Evolutionary conservation across 2,329 filamentous ascomycete species (phyloP), one percentile per base, ranked within the genome.

Genomic region (Ascochyta koolunga): DNA sequence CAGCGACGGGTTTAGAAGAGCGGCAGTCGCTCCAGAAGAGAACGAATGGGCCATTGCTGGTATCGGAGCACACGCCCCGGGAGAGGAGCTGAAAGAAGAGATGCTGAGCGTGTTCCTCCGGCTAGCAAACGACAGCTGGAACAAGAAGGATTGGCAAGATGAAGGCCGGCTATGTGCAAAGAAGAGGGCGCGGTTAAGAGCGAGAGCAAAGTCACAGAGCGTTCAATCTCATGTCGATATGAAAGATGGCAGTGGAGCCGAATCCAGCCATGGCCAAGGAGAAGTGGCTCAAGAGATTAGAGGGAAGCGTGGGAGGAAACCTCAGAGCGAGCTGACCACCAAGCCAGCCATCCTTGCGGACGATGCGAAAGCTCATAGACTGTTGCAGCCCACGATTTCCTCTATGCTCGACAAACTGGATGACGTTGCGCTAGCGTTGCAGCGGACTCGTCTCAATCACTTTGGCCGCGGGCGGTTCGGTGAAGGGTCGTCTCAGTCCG

Each of bases 381-480:
- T 96, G 5, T 77, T 96, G 15, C 81, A 82, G 0, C 90, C 91
- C 0, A 82, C 85, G 0, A 82, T 89, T 10, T 81, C 87, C n/a
- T 87, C 90, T 60, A 82, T 93, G 15, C 79, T 96, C 8, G 76
- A 80, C 1, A 84, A 86, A 31, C 70, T 96, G 1, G 91, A 97
- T 63, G 73, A 79, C 5, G 80, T 93, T 0, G 81, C 96, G 5
- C 78, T 81, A 25, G 84, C 87, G 3, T 79, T 98, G 13, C 90
- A 93, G 68, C 84, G 87, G 54, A 81, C 84, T 1, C 83, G 88
- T 32, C 76, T 83, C 37, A 82, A 85, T 2, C 83, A 82, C 45
- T 61, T 64, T 37, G 63, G 62, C 2, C 55, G 52, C 31, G 56
- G 58, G 21, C 48, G 40, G 0, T 48, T 56, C 36, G 67, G 70